A percentile compares a stretch with the other conserved stretches of the same genome.
These are phyloP conservation scores for Elsinoe necatrix DNA, from an alignment of 2,329 filamentous ascomycete genomes.

Conservation along the genomic window DNA sequence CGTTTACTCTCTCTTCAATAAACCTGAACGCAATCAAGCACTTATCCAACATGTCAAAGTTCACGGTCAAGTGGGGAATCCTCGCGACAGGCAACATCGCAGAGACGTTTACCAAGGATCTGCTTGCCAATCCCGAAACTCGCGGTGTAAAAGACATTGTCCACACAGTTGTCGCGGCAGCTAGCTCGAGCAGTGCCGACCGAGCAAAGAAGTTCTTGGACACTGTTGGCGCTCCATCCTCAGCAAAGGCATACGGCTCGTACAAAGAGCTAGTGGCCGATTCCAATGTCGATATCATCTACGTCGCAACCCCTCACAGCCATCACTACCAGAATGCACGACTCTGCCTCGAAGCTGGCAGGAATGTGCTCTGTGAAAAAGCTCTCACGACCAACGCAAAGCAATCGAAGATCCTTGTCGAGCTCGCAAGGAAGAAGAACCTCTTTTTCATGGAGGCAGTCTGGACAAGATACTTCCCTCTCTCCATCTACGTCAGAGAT, in stretches of 20 bases:
- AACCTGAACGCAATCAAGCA: neutral
- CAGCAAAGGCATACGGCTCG: constrained; percentile 65
- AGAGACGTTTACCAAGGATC: constrained; percentile 59
- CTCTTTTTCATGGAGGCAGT: constrained; percentile 67
- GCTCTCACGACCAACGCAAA: constrained; percentile 75
- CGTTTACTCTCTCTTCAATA: neutral
- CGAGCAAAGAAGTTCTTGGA: constrained; percentile 66
- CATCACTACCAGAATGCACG: constrained; percentile 89
- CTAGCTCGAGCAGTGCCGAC: constrained; percentile 64
- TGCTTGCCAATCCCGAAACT: constrained; percentile 62
- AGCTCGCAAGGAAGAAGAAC: constrained; percentile 65
- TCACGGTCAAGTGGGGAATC: constrained; percentile 33
- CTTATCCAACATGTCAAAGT: constrained; percentile 17
- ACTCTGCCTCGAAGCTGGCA: constrained; percentile 74
- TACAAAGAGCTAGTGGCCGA: constrained; percentile 76
- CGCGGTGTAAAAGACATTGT: constrained; percentile 64
- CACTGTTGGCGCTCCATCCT: constrained; percentile 58
- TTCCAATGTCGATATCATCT: constrained; percentile 72
- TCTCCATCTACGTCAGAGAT: constrained; percentile 67
- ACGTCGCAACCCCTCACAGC: constrained; percentile 82
- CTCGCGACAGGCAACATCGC: constrained; percentile 43
- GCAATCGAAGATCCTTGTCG: constrained; percentile 64
- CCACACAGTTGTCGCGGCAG: constrained; percentile 70
- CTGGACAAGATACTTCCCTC: constrained; percentile 82
- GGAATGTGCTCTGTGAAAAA: constrained; percentile 87